These are phyloP conservation scores for Sclerotiophoma versabilis DNA, from an alignment of 2,329 filamentous ascomycete species.

Conservation along the genomic window DNA sequence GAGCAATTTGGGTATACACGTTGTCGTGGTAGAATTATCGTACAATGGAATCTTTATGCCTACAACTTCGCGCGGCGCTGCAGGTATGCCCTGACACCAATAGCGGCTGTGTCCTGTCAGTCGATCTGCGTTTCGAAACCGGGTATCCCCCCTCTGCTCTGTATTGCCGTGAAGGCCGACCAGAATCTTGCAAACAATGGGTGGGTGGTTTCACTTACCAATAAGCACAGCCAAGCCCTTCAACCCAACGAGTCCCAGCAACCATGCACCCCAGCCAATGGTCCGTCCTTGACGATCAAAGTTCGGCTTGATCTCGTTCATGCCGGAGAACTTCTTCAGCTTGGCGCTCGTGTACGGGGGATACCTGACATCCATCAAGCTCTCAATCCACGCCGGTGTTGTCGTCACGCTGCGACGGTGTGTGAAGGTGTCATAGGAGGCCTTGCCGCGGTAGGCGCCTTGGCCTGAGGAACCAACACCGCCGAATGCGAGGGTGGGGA, in stretches of 20 bases:
- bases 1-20: neutral
- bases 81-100: conserved; percentile 38
- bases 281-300: conserved; percentile 65
- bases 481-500: conserved; percentile 79
- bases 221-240: conserved; percentile 41
- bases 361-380: conserved; percentile 70
- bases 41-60: conserved; percentile 1
- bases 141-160: neutral
- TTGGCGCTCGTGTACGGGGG: conserved; percentile 66
- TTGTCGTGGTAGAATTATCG: neutral
- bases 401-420: conserved; percentile 67
- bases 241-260: conserved; percentile 38
- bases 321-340: conserved; percentile 58
- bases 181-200: no score
- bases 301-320: conserved; percentile 62
- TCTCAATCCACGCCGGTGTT: conserved; percentile 73
- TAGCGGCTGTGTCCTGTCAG: conserved; percentile 37
- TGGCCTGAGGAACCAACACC: conserved; percentile 81
- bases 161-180: no score
- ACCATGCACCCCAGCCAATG: conserved; percentile 45
- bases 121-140: neutral
- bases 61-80: conserved; percentile 40
- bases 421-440: conserved; percentile 73
- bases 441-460: conserved; percentile 78
- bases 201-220: no score